Evolutionary conservation across 768 basidiomycete species (phyloP).

Genomic region (Trametes villosa): DNA sequence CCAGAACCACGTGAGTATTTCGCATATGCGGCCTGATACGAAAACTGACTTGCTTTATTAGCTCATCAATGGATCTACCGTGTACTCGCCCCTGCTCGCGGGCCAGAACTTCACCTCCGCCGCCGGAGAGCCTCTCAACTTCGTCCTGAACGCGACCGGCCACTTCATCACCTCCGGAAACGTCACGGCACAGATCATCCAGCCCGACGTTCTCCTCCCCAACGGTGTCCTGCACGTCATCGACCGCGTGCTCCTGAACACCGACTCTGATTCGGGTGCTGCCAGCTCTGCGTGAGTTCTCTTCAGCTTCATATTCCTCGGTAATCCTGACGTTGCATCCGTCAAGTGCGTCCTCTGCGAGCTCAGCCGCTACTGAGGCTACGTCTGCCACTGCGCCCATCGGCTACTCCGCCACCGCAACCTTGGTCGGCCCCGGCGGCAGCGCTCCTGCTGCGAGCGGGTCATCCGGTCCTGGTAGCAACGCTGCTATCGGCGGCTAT

Average conservation of each 20-base stretch:
- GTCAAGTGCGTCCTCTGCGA: conserved; percentile 52
- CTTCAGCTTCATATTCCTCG: not conserved
- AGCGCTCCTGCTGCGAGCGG: not conserved
- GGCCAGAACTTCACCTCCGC: conserved; percentile 53
- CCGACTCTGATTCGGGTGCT: conserved; percentile 42
- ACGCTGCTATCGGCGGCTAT: not conserved
- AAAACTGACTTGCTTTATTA: conserved; percentile 26
- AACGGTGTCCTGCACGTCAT: conserved; percentile 77
- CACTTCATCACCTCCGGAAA: conserved; percentile 54
- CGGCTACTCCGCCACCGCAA: conserved; percentile 32
- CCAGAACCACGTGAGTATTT: conserved; percentile 59
- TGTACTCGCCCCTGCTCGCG: conserved; percentile 60
- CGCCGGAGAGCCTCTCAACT: conserved; percentile 56
- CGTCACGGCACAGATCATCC: conserved; percentile 55
- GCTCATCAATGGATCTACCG: conserved; percentile 69
- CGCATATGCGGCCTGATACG: too few species aligned
- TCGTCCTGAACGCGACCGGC: conserved; percentile 60
- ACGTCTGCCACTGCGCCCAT: conserved; percentile 48
- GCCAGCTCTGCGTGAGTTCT: conserved; percentile 59
- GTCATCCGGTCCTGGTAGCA: conserved; percentile 3
- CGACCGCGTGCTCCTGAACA: conserved; percentile 55
- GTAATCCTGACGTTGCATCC: not conserved
- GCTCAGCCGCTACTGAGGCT: conserved; percentile 45
- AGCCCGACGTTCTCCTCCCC: conserved; percentile 58
- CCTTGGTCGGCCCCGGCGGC: conserved; percentile 14